Evolutionary conservation across 2,329 filamentous ascomycete species (phyloP).

Genomic region (Graphiopsis chlorocephala): DNA sequence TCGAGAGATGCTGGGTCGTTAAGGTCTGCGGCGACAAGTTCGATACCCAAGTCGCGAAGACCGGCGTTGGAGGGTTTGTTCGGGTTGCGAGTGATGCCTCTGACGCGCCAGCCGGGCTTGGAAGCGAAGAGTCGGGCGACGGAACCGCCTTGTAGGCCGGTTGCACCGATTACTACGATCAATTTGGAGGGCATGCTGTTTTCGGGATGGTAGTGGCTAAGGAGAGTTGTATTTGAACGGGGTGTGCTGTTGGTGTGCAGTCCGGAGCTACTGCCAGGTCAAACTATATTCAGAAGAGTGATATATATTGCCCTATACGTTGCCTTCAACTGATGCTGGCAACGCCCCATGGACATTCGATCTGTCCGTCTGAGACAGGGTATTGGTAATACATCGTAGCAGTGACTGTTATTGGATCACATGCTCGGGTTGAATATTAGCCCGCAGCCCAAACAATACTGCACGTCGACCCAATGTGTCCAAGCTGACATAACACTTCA

Average conservation of each 20-base stretch:
- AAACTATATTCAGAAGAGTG: not conserved
- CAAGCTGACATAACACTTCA: not conserved
- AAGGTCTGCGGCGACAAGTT: conserved; percentile 38
- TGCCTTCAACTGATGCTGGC: not conserved
- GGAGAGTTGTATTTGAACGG: not conserved
- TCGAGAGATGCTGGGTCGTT: conserved; percentile 34
- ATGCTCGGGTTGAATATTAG: not conserved
- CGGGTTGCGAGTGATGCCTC: conserved; percentile 45
- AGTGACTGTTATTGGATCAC: not conserved
- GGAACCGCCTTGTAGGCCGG: conserved; percentile 23
- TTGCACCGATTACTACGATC: conserved; percentile 24
- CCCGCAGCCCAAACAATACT: not conserved
- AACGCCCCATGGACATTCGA: not conserved
- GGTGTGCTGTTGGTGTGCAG: not conserved
- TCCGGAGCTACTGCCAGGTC: not conserved
- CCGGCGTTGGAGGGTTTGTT: conserved; percentile 35
- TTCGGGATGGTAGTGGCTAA: not conserved
- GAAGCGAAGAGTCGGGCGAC: conserved; percentile 22
- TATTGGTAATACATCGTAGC: not conserved
- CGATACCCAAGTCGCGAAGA: conserved; percentile 34
- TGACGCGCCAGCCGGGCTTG: conserved; percentile 23
- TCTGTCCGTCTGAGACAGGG: not conserved
- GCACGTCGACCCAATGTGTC: not conserved
- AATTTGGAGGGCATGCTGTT: conserved; percentile 18
- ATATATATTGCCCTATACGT: not conserved